Evolutionary conservation across 2,329 filamentous ascomycete genomes (phyloP), one percentile per base, ranked within the genome.

Genomic region (Stagonosporopsis rhizophila): DNA sequence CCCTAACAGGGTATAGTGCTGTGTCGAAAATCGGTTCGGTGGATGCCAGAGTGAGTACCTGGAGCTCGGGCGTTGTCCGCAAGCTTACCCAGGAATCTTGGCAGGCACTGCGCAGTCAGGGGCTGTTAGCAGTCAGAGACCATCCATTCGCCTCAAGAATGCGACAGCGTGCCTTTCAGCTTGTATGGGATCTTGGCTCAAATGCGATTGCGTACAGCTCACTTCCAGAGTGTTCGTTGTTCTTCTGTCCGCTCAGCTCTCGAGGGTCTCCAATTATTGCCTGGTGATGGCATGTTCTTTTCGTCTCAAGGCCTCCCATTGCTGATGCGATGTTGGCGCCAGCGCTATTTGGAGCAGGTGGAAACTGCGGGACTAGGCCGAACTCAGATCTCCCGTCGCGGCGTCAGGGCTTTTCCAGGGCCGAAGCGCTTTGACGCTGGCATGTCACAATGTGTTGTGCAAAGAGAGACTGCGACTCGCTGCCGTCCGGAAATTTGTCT

Each of bases 381-480:
- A 49, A 58, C 48, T 58, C 49, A 58, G 54, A 58, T 58, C 49
- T 56, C 23, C 37, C 42, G 47, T 42, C 40, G 27, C 41, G 14
- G 41, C 41, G 35, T 48, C 37, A 20, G 30, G 37, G 39, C 40
- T 50, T 51, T 44, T 14, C 22, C 37, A 32, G 23, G 41, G 47
- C 41, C 39, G 40, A 35, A 46, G 41, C 42, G 47, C 47, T 19
- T 47, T 20, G 39, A 38, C 30, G 39, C 25, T 17, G 15, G 6
- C 25, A 56, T 41, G 19, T 39, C 53, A 52, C 32, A 42, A 52
- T 41, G n/a, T 25, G n/a, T 41, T 32, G 23, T 47, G 44, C 38
- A 17, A 44, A 15, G 15, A 32, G 17, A 14, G 17, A 19, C 17
- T 22, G 46, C 35, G 28, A 56, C 30, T 52, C 53, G 53, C 47